Conservation (phyloP, 768 basidiomycete species). For the Calocybe gangraenosa region DNA sequence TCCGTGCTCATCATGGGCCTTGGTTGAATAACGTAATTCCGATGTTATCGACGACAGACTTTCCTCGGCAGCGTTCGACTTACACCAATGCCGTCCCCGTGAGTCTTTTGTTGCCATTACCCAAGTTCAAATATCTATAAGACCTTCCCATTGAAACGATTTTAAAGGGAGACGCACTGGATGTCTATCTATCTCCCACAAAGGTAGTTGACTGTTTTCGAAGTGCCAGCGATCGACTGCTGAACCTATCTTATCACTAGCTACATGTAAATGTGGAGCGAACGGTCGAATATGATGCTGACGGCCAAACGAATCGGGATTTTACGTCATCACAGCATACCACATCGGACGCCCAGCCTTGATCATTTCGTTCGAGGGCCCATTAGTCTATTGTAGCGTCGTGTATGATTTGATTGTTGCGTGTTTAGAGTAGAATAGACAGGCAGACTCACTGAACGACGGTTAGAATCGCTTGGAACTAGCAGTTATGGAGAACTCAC, state of each 20-base stretch:
- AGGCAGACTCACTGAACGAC: too few species aligned
- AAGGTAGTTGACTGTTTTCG: neutral
- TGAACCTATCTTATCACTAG: neutral
- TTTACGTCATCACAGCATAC: neutral
- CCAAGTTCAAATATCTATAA: neutral
- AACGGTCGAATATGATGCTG: neutral
- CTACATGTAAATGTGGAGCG: constrained; percentile 9
- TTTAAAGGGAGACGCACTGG: constrained; percentile 1
- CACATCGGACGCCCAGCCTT: too few species aligned
- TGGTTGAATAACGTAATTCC: constrained; percentile 5
- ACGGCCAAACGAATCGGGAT: neutral
- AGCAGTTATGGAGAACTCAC: too few species aligned
- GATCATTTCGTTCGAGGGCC: too few species aligned
- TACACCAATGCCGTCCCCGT: constrained; percentile 2
- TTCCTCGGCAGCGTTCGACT: constrained; percentile 4
- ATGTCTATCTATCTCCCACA: constrained; percentile 9
- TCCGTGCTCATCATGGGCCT: constrained; percentile 12
- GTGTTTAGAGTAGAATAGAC: too few species aligned
- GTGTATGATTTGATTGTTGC: too few species aligned
- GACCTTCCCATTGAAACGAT: too few species aligned
- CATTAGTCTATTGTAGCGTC: too few species aligned
- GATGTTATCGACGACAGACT: constrained; percentile 3
- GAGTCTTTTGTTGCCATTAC: too few species aligned
- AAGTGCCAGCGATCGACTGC: neutral
- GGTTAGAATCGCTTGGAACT: too few species aligned